Evolutionary conservation across 768 basidiomycete species (phyloP), one percentile per base, ranked within the genome.

Genomic region (Lepiota brunneoincarnata): DNA sequence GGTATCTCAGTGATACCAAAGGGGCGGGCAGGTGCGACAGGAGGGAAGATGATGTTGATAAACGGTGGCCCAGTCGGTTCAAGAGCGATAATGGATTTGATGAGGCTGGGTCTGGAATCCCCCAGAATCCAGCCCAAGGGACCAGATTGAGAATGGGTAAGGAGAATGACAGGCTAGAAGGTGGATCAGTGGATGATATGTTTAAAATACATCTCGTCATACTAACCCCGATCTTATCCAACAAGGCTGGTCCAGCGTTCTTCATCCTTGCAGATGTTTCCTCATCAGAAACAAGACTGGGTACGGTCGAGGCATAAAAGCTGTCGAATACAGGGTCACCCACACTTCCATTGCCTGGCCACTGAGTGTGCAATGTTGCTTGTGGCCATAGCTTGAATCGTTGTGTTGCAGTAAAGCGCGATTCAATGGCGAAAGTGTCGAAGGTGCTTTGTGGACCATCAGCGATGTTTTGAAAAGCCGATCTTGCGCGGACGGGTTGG

Each of bases 61-160:
- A 81, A 81, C 1, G 80, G 80, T 36, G 80, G 80, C 2, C 80
- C 80, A 4, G 57, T 69, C 2, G 80, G 80, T 58, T 82, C 80
- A 15, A 82, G 60, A 2, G 79, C 71, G 23, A 81, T 64, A 20
- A 82, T 78, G 11, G 72, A 75, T 59, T 72, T 76, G 31, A 81
- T 69, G 31, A 71, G 59, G 17, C 63, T 60, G 1, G 80, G 79
- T 21, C 77, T 67, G 3, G 72, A 64, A 49, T 81, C 80, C 9
- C 69, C 80, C 12, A 81, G 61, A 20, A 73, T 62, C 80, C 80
- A 82, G 20, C 77, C 79, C 41, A 75, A 68, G 42, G 64, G 69
- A 2, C 78, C 80, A 28, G 77, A 69, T 57, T 80, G 79, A 1
- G 80, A 81, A 59, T 82, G 80, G 1, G 78, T 77, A 23, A 81